Conservation (phyloP, 306 rosid genomes). For the Casuarina equisetifolia region DNA sequence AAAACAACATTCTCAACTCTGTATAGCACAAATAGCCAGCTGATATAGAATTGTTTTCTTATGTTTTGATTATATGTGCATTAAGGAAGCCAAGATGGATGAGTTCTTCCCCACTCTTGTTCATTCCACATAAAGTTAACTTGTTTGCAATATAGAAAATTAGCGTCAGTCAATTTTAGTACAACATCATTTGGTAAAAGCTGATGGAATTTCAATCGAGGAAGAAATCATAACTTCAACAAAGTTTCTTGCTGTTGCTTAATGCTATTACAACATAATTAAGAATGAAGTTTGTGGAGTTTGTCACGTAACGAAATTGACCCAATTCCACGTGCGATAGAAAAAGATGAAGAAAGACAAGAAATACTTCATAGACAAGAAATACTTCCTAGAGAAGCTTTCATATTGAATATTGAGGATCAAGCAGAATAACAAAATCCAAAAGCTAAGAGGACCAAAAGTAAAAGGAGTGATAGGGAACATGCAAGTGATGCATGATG, state of each 20-base stretch:
- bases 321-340: slow-evolving; percentile 16
- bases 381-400: slow-evolving; percentile 49
- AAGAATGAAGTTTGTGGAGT: too few species aligned
- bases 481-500: slow-evolving; percentile 44
- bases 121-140: neutral
- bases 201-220: too few species aligned
- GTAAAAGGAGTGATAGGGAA: neutral
- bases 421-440: slow-evolving; percentile 42
- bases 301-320: neutral
- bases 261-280: too few species aligned
- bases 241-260: too few species aligned
- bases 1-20: too few species aligned
- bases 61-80: neutral
- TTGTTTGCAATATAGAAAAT: too few species aligned
- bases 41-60: neutral
- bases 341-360: slow-evolving; percentile 75
- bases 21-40: too few species aligned
- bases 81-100: neutral
- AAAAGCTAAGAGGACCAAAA: slow-evolving; percentile 47
- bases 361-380: slow-evolving; percentile 45
- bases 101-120: neutral
- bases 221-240: too few species aligned
- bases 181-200: too few species aligned
- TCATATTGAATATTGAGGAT: slow-evolving; percentile 60
- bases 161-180: too few species aligned